Evolutionary conservation across 495 filamentous ascomycete species (phyloP), one percentile per base, ranked within the genome.

Genomic region (Jackrogersella multiformis): DNA sequence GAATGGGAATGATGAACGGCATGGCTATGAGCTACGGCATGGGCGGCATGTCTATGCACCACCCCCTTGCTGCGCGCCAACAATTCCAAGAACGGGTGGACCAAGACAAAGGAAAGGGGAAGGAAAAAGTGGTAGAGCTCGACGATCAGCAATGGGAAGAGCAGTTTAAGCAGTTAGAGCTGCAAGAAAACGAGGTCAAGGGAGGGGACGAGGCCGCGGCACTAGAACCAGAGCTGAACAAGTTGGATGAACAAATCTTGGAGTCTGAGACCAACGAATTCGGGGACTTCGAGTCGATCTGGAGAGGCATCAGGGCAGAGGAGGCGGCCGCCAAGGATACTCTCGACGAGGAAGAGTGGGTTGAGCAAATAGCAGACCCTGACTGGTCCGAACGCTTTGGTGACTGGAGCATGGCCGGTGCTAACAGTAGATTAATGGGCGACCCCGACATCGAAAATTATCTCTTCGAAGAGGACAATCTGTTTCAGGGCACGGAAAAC

Each of bases 141-240:
- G 92, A 97, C 72, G 93, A 98, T 61, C 84, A 88, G 69, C 89
- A 95, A 60, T 99, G 96, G 95, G 95, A 98, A 79, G 89, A 90
- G 62, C 93, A 98, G 73, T 99, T 99, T 73, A 88, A 89, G 42
- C 86, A 94, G 79, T 88, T 98, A 75, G 93, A 95, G 78, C 80
- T 90, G 41, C 85, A 88, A 48, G 89, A 87, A 18, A 82, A 86
- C 46, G 78, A 86, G 69, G 53, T 73, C 24, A 79, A 83, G 52
- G 82, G 81, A 45, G 66, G 86, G 64, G 92, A 96, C 72, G 86
- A 87, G 59, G 88, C 90, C 51, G 82, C 82, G 59, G 92, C 89
- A 13, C 93, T 95, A 76, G 96, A 98, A 81, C 85, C 83, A 56
- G 93, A 98, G 82, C 84, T 98, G 74, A 88, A 97, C 80, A 84